phyloP scores from a whole-genome alignment of 2,329 filamentous ascomycete genomes.

The Endocalyx cinctus region DNA sequence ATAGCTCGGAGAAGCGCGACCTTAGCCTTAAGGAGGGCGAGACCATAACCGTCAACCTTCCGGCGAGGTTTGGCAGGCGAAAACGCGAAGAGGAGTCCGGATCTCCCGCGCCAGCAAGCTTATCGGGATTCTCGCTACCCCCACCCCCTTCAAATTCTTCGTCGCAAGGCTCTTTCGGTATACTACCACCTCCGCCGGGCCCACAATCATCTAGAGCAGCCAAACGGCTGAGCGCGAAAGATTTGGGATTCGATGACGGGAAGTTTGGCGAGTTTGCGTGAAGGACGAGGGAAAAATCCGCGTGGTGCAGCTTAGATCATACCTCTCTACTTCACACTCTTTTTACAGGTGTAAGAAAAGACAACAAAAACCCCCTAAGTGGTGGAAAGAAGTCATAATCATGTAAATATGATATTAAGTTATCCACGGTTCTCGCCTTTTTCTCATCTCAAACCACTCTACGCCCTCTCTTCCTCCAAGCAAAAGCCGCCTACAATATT shows the following conservation, averaged over 20 bases:
- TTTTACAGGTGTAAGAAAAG: slow-evolving; percentile 2
- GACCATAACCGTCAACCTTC: slow-evolving; percentile 79
- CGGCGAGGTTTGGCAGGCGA: slow-evolving; percentile 51
- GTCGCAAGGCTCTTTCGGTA: slow-evolving; percentile 22
- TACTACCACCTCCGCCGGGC: slow-evolving; percentile 64
- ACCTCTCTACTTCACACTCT: no score
- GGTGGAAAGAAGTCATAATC: no score
- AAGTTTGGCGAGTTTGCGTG: slow-evolving; percentile 80
- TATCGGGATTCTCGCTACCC: slow-evolving; percentile 65
- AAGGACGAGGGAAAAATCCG: no score
- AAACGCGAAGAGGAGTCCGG: slow-evolving; percentile 32
- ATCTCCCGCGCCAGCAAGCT: slow-evolving; percentile 20
- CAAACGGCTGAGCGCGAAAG: slow-evolving; percentile 52
- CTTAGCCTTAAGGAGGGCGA: slow-evolving; percentile 86
- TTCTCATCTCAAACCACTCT: no score
- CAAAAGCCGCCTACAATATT: no score
- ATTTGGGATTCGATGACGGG: slow-evolving; percentile 80
- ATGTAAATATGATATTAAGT: no score
- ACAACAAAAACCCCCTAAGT: no score
- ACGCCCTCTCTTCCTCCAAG: no score
- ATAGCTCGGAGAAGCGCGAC: slow-evolving; percentile 59
- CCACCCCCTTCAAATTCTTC: slow-evolving; percentile 55
- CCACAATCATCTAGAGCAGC: slow-evolving; percentile 58
- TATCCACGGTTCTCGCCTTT: no score
- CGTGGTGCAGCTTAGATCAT: no score